Conservation (phyloP, 805 yeast species). For the Yarrowia porcina region DNA sequence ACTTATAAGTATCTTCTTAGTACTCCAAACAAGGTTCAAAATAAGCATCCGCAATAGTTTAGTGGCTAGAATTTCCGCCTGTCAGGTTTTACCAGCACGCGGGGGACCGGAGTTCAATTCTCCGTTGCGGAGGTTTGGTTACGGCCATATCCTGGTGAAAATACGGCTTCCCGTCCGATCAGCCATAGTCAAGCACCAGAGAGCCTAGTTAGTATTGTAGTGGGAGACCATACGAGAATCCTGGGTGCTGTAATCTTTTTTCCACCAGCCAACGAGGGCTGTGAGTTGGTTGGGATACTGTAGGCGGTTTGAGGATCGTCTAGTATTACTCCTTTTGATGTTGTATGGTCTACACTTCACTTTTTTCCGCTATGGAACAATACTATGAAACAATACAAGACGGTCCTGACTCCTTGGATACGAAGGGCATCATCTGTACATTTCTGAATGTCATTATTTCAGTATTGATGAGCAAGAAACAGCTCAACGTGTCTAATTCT, state of each 20-base stretch:
- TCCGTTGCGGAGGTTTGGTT: conserved; percentile 24
- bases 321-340: too few relatives aligned
- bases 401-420: too few relatives aligned
- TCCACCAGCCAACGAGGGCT: too few relatives aligned
- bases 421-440: too few relatives aligned
- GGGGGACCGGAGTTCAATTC: conserved; percentile 25
- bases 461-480: too few relatives aligned
- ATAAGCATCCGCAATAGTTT: conserved; percentile 35
- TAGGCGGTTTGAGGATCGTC: too few relatives aligned
- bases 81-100: conserved; percentile 32
- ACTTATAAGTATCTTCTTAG: not conserved
- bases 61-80: conserved; percentile 44
- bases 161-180: conserved; percentile 25
- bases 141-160: conserved; percentile 25
- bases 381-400: too few relatives aligned
- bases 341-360: too few relatives aligned
- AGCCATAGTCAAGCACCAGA: conserved; percentile 25
- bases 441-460: too few relatives aligned
- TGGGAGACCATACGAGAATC: conserved; percentile 25
- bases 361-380: too few relatives aligned
- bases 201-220: conserved; percentile 25
- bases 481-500: too few relatives aligned
- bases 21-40: not conserved
- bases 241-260: conserved; percentile 22
- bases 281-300: too few relatives aligned